Percentiles rank a stretch among this genome's conserved stretches.
Conservation (phyloP, 1,139 yeast species). For the Keqinozyma sinolaborantium region DNA sequence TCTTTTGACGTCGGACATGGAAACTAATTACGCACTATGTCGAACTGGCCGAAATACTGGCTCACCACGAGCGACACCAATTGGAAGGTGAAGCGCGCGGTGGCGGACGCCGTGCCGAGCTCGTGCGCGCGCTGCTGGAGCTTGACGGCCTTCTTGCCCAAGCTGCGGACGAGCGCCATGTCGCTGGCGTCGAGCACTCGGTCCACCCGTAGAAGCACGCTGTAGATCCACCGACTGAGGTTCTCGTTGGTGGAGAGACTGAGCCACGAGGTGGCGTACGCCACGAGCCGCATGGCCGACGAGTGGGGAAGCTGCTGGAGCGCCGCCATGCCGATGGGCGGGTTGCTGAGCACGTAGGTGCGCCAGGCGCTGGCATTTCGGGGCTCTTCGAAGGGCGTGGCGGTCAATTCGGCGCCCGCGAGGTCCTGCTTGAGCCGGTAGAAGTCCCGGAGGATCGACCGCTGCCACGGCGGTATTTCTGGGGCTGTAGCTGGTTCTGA, state of each 20-base stretch:
- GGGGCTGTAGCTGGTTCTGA: no score
- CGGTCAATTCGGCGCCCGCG: not conserved
- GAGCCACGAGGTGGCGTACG: constrained; percentile 38
- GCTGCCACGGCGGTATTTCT: constrained; percentile 3
- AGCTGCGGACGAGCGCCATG: constrained; percentile 30
- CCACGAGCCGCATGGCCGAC: constrained; percentile 30
- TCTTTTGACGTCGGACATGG: constrained; percentile 23
- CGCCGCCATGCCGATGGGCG: constrained; percentile 25
- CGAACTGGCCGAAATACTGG: constrained; percentile 35
- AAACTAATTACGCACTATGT: constrained; percentile 13
- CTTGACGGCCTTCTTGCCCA: constrained; percentile 38
- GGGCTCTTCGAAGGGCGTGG: constrained; percentile 14
- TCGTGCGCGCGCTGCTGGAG: constrained; percentile 13
- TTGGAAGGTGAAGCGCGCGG: constrained; percentile 24
- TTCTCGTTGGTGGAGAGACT: constrained; percentile 25
- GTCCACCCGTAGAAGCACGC: constrained; percentile 32
- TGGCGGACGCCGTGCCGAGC: constrained; percentile 4
- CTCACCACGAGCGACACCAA: constrained; percentile 32
- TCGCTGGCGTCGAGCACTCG: constrained; percentile 31
- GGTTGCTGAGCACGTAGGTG: constrained; percentile 19
- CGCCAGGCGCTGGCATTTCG: constrained; percentile 32
- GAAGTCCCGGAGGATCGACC: constrained; percentile 6
- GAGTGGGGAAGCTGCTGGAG: constrained; percentile 27
- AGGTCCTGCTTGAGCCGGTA: constrained; percentile 4
- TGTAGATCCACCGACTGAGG: constrained; percentile 38